Evolutionary conservation across 768 basidiomycete genomes (phyloP).

Genomic region (Leccinum fibrillosum): DNA sequence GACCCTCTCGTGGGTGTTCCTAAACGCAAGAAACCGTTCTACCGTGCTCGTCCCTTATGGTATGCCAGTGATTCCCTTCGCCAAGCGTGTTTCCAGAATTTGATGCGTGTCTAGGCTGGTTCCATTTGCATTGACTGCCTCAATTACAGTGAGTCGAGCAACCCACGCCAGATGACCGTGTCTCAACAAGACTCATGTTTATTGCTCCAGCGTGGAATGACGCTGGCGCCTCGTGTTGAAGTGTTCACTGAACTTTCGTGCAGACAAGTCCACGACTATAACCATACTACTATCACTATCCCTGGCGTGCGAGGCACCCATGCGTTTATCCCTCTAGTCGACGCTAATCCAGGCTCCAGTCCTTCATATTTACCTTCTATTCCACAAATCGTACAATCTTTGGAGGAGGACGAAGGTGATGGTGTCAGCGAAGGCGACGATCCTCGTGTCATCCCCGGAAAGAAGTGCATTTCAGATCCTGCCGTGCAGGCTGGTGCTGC

Average conservation of each 20-base stretch:
- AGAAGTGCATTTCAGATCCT: constrained; percentile 44
- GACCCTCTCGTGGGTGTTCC: constrained; percentile 30
- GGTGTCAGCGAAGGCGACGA: constrained; percentile 36
- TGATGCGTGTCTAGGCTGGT: constrained; percentile 51
- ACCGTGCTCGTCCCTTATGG: constrained; percentile 49
- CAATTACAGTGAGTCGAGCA: constrained; percentile 56
- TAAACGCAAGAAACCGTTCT: constrained; percentile 43
- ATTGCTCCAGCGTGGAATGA: constrained; percentile 66
- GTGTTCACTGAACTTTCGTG: constrained; percentile 79
- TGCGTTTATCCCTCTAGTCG: constrained; percentile 2
- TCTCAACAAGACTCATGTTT: constrained; percentile 4
- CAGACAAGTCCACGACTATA: constrained; percentile 49
- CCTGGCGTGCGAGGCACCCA: not conserved
- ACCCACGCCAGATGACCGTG: not conserved
- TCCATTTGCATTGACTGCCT: constrained; percentile 63
- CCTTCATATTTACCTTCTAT: constrained; percentile 11
- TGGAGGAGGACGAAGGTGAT: constrained; percentile 21
- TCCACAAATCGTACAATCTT: not conserved
- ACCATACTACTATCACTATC: constrained; percentile 30
- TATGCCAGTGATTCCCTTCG: constrained; percentile 14
- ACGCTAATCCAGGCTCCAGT: constrained; percentile 8
- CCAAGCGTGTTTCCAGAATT: not conserved
- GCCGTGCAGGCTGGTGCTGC: constrained; percentile 68
- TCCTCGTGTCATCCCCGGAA: constrained; percentile 36
- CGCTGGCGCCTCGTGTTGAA: constrained; percentile 73